Base-by-base conservation (phyloP, 1,139 yeast species). In the Scheffersomyces quercinus region DNA sequence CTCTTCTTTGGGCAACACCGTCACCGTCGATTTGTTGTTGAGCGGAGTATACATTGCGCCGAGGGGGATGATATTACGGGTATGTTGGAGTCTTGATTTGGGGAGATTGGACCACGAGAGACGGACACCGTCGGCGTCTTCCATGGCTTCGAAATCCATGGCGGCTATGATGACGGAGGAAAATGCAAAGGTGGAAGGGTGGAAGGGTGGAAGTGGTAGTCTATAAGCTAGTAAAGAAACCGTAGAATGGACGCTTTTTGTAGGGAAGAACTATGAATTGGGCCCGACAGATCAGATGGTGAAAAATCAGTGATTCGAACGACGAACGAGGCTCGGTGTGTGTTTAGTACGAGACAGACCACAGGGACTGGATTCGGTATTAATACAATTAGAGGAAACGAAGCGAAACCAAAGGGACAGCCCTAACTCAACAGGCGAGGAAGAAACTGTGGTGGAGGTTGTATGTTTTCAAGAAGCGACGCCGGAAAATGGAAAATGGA, bases 71-170 rank as follows among this genome's bases (percentile, higher is more conserved):
- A 81, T 75, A 41, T 81, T 74, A 39, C 85, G 64, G 28, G 78
- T 72, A 42, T 83, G 82, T 45, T 83, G 86, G 37, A 78, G 70
- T 53, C 76, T 76, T 10, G 85, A 74, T 33, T 80, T 68, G 11
- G 93, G 90, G 43, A 93, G 75, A 39, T 82, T 80, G 64, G 88
- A 91, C 97, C 98, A 93, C 20, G 97, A 80, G 64, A 88, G 81
- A 54, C 98, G 82, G 39, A 90, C 83, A 44, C 98, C 99, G 61
- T 91, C 95, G 46, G 69, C 66, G 62, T 93, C 98, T 67, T 93
- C 99, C 56, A 81, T 79, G 37, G 81, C 79, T 65, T 91, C 98
- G 65, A 90, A 89, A 62, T 84, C 86, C 88, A 53, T 53, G 11
- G 24, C 34, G 20, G 24, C n/a, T 24, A 16, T 20, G 9, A 20